These are phyloP conservation scores for Pugionium dolabratum DNA, from an alignment of 345 rosid genomes.

Conservation along the genomic window DNA sequence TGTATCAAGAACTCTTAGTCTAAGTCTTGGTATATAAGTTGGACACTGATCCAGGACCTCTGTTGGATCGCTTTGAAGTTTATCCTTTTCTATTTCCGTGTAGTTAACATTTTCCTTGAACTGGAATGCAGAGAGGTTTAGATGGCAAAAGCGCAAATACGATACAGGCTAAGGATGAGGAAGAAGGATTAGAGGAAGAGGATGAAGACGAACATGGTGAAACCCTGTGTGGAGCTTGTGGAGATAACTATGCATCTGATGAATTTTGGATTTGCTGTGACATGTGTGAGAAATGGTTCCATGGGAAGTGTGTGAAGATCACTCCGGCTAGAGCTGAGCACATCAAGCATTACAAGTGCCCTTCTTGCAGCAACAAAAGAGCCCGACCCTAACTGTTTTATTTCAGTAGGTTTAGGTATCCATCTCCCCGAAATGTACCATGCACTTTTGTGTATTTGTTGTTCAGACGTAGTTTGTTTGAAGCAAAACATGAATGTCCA, in stretches of 20 bases:
- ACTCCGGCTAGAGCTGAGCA: conserved; percentile 31
- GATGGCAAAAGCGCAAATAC: conserved; percentile 50
- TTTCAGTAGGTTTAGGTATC: too few relatives aligned
- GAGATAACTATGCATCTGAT: too few relatives aligned
- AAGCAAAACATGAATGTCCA: background rate
- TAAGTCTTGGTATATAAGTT: too few relatives aligned
- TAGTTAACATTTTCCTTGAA: conserved; percentile 22
- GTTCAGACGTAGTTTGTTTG: background rate
- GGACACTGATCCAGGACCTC: background rate
- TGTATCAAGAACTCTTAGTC: too few relatives aligned
- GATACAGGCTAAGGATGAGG: conserved; percentile 48
- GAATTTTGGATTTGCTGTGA: too few relatives aligned
- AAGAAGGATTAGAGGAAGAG: conserved; percentile 45
- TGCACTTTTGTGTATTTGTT: background rate
- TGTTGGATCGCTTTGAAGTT: background rate
- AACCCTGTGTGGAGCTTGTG: conserved; percentile 55
- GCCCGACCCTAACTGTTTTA: conserved; percentile 50
- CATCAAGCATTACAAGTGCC: conserved; percentile 84
- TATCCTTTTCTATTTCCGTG: conserved; percentile 6
- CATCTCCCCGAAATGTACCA: background rate
- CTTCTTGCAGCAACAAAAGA: conserved; percentile 78
- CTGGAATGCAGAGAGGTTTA: conserved; percentile 50
- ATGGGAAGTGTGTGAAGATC: conserved; percentile 49
- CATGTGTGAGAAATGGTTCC: too few relatives aligned
- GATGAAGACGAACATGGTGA: conserved; percentile 67